A percentile compares a stretch with the other conserved stretches of the same genome.
These are phyloP conservation scores for Amanita exitialis DNA, from an alignment of 768 basidiomycete genomes.

Conservation along the genomic window DNA sequence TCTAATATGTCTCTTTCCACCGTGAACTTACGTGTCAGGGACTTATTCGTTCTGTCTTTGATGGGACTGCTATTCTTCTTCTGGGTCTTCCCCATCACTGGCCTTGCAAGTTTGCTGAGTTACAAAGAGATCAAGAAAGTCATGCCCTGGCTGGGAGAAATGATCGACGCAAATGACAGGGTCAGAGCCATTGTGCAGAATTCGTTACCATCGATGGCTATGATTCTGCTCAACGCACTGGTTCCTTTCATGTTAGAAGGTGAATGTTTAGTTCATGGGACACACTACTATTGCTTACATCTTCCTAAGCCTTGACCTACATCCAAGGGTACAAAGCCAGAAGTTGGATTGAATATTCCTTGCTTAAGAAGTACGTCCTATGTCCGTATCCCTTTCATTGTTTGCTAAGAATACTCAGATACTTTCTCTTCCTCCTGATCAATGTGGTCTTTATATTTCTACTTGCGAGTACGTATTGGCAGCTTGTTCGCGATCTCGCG, in stretches of 20 bases:
- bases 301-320: constrained; percentile 55
- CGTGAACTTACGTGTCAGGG: constrained; percentile 49
- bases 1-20: constrained; percentile 69
- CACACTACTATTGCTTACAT: constrained; percentile 3
- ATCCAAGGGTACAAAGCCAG: constrained; percentile 85
- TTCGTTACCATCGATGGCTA: constrained; percentile 82
- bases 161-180: constrained; percentile 76
- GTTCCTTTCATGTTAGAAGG: constrained; percentile 88
- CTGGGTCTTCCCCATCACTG: constrained; percentile 89
- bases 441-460: constrained; percentile 95
- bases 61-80: constrained; percentile 75
- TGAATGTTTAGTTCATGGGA: constrained; percentile 15
- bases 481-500: constrained; percentile 83
- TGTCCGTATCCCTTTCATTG: neutral
- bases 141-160: constrained; percentile 76
- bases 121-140: constrained; percentile 90
- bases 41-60: constrained; percentile 56
- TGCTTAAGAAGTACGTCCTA: constrained; percentile 72
- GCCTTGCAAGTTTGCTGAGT: constrained; percentile 78
- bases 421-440: constrained; percentile 85
- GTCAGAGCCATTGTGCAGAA: constrained; percentile 89
- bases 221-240: constrained; percentile 83
- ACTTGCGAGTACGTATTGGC: constrained; percentile 85
- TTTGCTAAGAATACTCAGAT: constrained; percentile 38
- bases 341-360: constrained; percentile 88